Conservation (phyloP, 306 rosid species). For the Hippophae rhamnoides region DNA sequence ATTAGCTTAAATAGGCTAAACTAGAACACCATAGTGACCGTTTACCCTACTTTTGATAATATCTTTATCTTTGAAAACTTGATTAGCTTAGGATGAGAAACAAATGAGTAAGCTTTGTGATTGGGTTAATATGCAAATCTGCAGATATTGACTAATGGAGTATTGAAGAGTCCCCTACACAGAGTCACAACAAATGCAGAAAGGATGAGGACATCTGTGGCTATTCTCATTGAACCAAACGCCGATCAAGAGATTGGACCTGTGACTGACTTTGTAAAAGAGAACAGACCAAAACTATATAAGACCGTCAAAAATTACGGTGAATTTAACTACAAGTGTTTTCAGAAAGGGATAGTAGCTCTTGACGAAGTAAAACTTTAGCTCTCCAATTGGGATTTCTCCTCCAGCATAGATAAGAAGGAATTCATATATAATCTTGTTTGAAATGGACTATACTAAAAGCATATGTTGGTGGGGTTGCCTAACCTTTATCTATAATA, state of each 20-base stretch:
- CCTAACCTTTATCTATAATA: no score
- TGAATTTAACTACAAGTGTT: constrained; percentile 13
- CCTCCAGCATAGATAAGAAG: no score
- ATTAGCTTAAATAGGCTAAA: no score
- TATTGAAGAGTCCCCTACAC: constrained; percentile 17
- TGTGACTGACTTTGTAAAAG: constrained; percentile 4
- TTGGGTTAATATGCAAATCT: background rate
- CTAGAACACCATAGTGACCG: no score
- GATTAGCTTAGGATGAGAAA: no score
- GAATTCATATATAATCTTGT: no score
- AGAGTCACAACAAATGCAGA: constrained; percentile 16
- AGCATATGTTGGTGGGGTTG: no score
- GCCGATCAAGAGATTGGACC: constrained; percentile 12
- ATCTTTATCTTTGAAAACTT: no score
- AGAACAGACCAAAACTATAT: constrained; percentile 8
- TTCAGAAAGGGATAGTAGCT: constrained; percentile 10
- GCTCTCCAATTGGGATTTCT: no score
- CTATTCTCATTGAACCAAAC: constrained; percentile 12
- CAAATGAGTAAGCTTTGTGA: background rate
- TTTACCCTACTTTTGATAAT: no score
- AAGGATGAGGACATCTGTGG: constrained; percentile 8
- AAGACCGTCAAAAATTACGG: constrained; percentile 10
- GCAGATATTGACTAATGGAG: constrained; percentile 14
- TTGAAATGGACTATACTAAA: no score
- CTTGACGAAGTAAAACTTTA: constrained; percentile 4